These are phyloP conservation scores for Brassica rapa DNA, from an alignment of 345 rosid genomes.

Conservation along the genomic window DNA sequence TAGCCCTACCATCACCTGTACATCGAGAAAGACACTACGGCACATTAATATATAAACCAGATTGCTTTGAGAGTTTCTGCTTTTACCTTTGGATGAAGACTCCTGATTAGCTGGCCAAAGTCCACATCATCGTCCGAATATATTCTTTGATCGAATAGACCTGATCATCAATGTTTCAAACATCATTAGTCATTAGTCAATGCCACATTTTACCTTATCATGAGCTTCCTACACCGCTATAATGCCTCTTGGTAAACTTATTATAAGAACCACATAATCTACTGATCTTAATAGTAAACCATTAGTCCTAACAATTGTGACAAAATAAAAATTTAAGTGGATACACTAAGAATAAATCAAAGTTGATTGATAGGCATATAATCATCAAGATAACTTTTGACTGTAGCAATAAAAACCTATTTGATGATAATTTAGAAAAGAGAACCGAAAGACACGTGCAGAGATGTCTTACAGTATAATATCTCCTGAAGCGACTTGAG, in stretches of 20 bases:
- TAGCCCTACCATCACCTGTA: slow-evolving; percentile 89
- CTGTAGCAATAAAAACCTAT: background rate
- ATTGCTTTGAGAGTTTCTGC: slow-evolving; percentile 16
- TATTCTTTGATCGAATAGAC: slow-evolving; percentile 87
- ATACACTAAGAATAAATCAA: background rate
- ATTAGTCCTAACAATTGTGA: background rate
- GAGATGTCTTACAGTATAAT: slow-evolving; percentile 73
- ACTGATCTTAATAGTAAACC: background rate
- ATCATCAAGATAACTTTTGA: background rate
- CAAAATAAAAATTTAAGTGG: background rate
- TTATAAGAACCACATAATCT: slow-evolving; percentile 7
- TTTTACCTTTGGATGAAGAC: slow-evolving; percentile 83
- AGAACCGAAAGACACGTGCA: background rate
- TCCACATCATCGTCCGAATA: slow-evolving; percentile 82
- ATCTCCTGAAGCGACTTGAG: slow-evolving; percentile 92
- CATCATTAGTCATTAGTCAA: slow-evolving; percentile 2
- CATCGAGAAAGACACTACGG: background rate
- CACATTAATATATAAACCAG: background rate
- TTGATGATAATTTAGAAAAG: background rate
- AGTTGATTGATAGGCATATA: background rate
- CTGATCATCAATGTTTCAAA: slow-evolving; percentile 40
- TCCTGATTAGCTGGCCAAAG: slow-evolving; percentile 72
- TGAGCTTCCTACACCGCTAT: background rate
- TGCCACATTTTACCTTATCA: background rate
- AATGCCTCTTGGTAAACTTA: background rate